phyloP scores from a whole-genome alignment of 306 rosid species.

The Medicago arabica region DNA sequence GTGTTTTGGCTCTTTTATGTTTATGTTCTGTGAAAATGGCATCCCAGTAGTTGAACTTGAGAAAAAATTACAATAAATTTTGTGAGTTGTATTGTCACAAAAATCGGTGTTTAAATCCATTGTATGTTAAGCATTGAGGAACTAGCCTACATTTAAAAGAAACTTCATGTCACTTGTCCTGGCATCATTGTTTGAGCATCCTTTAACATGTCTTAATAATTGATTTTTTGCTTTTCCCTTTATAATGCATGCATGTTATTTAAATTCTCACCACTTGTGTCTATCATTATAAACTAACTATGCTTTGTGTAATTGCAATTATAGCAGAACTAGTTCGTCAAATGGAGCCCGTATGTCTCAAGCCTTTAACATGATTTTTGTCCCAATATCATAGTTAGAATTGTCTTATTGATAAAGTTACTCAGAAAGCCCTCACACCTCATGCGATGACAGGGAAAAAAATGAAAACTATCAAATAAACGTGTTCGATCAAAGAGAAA shows the following conservation, averaged over 20 bases:
- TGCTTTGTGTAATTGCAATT: neutral
- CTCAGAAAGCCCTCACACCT: neutral
- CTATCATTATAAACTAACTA: neutral
- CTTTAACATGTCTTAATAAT: neutral
- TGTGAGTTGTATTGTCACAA: neutral
- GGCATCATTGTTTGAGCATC: neutral
- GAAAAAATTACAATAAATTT: neutral
- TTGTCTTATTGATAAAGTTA: too few species aligned
- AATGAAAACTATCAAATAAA: too few species aligned
- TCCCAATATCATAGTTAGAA: neutral
- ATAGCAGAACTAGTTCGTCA: neutral
- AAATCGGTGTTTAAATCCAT: neutral
- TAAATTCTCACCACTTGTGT: neutral
- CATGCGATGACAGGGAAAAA: neutral
- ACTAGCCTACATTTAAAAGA: neutral
- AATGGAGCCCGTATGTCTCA: neutral
- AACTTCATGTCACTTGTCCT: neutral
- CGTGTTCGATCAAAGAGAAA: neutral
- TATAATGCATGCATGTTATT: neutral
- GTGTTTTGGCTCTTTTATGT: constrained; percentile 27
- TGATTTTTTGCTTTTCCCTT: neutral
- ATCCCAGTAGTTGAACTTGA: neutral
- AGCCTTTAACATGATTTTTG: neutral
- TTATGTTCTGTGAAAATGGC: neutral
- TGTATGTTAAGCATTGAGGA: neutral